Evolutionary conservation across 768 basidiomycete species (phyloP), one percentile per base, ranked within the genome.

Genomic region (Leccinum broughii): DNA sequence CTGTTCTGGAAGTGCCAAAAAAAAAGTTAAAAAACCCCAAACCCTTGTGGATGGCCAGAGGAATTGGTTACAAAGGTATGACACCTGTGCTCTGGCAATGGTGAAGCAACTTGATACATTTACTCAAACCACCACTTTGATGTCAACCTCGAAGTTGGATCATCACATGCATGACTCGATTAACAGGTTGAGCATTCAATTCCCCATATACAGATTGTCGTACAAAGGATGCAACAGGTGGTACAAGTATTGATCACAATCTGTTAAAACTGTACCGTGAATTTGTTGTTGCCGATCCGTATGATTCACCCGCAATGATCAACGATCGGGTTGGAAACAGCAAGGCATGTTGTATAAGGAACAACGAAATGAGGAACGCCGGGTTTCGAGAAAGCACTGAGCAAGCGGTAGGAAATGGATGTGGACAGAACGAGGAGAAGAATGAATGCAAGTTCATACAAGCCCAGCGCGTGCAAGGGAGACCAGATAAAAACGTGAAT

Each of bases 161-260:
- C 17, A 6, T 11, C 22, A 50, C 26, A 44, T 41, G 9, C 41
- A 44, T n/a, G 10, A 46, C 44, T 46, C 20, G 6, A 46, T 11
- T 4, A 44, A 13, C 17, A 22, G 44, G 20, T 46, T 46, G 17
- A 44, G 54, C 37, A 5, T 52, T 54, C 49, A 30, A 37, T 64
- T 68, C 28, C 59, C 63, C 62, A 67, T 61, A 13, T 63, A 64
- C 67, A 64, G 11, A 35, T 4, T 71, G 55, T 51, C 48, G 35
- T 69, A 71, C 67, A 70, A 56, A 52, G 41, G 34, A 54, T 64
- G 64, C 67, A 69, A 60, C 46, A 34, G 54, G 54, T 61, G 56
- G 65, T 71, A 70, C 67, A 70, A 51, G 32, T 64, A 61, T 57
- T 15, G 17, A 34, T 24, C 24, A 24, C 24, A 3, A 49, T 51